Base-by-base conservation (phyloP, 768 basidiomycete genomes). In the Rhodotorula graminis region DNA sequence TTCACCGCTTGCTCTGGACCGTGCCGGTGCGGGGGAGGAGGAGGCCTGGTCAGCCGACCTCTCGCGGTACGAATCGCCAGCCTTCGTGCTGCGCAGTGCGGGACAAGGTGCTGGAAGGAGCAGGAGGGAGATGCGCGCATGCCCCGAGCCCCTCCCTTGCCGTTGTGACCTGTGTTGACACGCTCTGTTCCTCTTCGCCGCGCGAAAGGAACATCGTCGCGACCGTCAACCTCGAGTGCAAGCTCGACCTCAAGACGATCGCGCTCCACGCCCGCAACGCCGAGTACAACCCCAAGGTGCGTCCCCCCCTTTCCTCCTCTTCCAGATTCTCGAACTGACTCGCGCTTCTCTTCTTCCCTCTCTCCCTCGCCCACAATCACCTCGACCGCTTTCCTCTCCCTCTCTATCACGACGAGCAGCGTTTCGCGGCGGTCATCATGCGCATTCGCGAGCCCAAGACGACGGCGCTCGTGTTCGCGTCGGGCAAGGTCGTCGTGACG, bases 351-450 rank as follows among this genome's bases (percentile, higher is more conserved):
- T 79, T 81, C 82, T 84, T 49, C 59, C 52, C 65, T 56, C 61
- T 21, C 44, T 33, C 27, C 52, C 1, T 31, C 37, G 12, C 40
- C 21, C 46, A 31, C 40, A 21, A 23, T 62, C 27, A 10, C 40
- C 57, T 25, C 58, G 9, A 25, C 47, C 21, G 7, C 57, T 40
- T 44, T 37, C 37, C 5, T 37, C 37, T 5, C 9, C 37, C 37
- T 37, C 37, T 37, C 37, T 9, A 37, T 37, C 84, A 84, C 85
- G 7, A 80, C 66, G 84, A 42, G 67, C 84, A 99, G 96, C 96
- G 96, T 89, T 99, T 99, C 85, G 96, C 95, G 78, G 96, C 96
- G 72, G 96, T 98, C 77, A 98, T 99, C 84, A 99, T 99, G 96
- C 92, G 96, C 82, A 98, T 99, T 80, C 93, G 96, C 77, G 96